These are phyloP conservation scores for Ceratobasidium sp. DNA, from an alignment of 1,284 basidiomycete genomes.

Conservation along the genomic window DNA sequence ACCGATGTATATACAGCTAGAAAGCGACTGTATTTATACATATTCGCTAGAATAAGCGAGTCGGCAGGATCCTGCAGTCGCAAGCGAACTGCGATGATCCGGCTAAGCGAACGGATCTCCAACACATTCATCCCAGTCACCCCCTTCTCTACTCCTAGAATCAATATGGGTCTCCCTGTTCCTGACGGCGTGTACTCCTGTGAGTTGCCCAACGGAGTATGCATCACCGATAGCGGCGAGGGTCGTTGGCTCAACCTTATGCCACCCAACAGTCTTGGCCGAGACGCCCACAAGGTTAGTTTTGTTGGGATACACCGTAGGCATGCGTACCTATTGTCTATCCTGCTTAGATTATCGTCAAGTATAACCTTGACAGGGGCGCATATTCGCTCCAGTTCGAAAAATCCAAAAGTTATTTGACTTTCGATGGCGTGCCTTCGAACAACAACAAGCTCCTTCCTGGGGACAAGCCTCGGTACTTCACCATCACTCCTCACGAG, in stretches of 20 bases:
- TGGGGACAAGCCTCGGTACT: conserved; percentile 19
- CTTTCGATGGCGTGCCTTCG: not conserved
- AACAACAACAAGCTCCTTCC: conserved; percentile 5
- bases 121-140: not conserved
- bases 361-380: not conserved
- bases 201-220: not conserved
- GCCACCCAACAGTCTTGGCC: not conserved
- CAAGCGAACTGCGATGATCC: too few relatives aligned
- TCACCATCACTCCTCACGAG: not conserved
- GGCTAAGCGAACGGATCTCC: too few relatives aligned
- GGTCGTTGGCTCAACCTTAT: not conserved
- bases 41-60: too few relatives aligned
- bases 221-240: conserved; percentile 10
- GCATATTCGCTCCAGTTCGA: not conserved
- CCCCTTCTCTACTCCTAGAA: not conserved
- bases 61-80: too few relatives aligned
- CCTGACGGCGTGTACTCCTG: conserved; percentile 1
- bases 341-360: not conserved
- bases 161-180: not conserved
- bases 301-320: not conserved
- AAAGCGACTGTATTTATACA: too few relatives aligned
- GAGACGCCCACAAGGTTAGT: not conserved
- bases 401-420: not conserved
- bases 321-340: not conserved
- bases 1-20: too few relatives aligned